Evolutionary conservation across 768 basidiomycete genomes (phyloP), one percentile per base, ranked within the genome.

Genomic region (Amanita molliuscula): DNA sequence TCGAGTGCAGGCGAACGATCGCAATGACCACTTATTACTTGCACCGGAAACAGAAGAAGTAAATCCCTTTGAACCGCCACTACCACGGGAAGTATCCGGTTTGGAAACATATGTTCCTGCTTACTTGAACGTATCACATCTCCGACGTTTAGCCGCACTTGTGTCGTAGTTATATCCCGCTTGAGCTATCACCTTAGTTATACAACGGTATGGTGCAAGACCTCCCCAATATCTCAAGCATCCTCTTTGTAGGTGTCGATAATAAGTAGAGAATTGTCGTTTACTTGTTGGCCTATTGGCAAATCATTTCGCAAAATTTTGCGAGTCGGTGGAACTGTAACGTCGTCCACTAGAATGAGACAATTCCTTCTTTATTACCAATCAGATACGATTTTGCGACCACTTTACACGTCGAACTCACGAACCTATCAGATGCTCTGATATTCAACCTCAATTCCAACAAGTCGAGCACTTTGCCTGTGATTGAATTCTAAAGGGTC

Each of bases 41-140:
- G 82, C 91, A 26, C 94, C 95, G 25, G 96, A 98, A 66, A 90
- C 88, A 37, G 96, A 98, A 62, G 96, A 98, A 68, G 95, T 96
- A 18, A 91, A 92, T 23, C 86, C 91, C 45, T 97, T 91, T 62
- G 94, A 98, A 63, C 72, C 93, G 41, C 94, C 96, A 1, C 75
- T 94, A 48, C 89, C 94, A 18, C 82, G 96, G 51, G 94, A 98
- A 60, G 93, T 98, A 37, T 88, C 88, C 1, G 95, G 92, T 18
- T 70, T 99, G 58, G 96, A 98, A 73, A 97, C 95, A 26, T 98
- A 94, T 60, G 88, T 94, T 23, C 91, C 91, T 34, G 86, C 90
- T 58, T 92, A 91, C 61, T 77, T 94, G 59, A 91, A 86, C 60
- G 86, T 93, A 51, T 84, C 89, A 29, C 89, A 92, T 68, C 75